These are phyloP conservation scores for Byssothecium circinans DNA, from an alignment of 2,329 filamentous ascomycete genomes.

Conservation along the genomic window DNA sequence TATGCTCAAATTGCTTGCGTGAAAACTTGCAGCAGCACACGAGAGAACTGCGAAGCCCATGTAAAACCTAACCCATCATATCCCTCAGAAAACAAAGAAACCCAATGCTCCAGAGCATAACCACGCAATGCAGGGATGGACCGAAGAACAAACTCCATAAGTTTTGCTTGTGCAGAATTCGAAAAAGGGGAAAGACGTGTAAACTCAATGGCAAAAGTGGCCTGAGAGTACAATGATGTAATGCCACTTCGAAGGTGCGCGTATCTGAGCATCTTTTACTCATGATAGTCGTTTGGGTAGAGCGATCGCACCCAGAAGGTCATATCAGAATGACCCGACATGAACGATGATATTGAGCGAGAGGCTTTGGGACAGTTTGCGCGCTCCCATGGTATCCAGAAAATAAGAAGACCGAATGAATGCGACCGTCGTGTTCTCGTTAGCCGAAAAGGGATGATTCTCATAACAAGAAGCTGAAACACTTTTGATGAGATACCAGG, in stretches of 20 bases:
- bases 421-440: conserved; percentile 21
- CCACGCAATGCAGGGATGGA: conserved; percentile 35
- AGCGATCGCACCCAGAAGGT: not conserved
- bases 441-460: conserved; percentile 18
- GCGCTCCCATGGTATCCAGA: conserved; percentile 35
- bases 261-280: not conserved
- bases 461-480: conserved; percentile 28
- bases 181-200: not conserved
- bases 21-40: conserved; percentile 8
- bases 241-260: not conserved
- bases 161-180: conserved; percentile 10
- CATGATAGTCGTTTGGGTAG: not conserved
- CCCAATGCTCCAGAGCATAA: conserved; percentile 31
- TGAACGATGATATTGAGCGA: conserved; percentile 8
- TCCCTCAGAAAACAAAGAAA: conserved; percentile 11
- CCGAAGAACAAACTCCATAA: conserved; percentile 21
- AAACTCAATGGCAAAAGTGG: not conserved
- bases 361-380: conserved; percentile 24
- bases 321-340: conserved; percentile 1
- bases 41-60: conserved; percentile 1
- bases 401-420: conserved; percentile 19
- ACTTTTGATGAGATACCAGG: conserved; percentile 32
- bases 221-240: not conserved
- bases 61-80: conserved; percentile 14
- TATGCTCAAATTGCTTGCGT: conserved; percentile 15